Conservation (phyloP, 768 basidiomycete species). For the Tylopilus cervinicoccineus region DNA sequence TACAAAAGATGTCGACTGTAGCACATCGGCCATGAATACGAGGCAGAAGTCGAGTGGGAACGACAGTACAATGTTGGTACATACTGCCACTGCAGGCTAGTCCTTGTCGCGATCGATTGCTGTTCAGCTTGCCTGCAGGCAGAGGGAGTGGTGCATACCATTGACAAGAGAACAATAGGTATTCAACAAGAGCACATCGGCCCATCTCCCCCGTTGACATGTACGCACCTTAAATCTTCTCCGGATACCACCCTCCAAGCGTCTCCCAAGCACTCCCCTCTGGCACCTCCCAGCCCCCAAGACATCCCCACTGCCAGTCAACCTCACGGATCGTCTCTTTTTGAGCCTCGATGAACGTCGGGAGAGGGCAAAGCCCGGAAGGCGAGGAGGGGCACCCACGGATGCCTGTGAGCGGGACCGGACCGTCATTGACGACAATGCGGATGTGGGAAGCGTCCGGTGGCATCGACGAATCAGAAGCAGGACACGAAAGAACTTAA, state of each 20-base stretch:
- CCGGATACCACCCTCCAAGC: constrained; percentile 24
- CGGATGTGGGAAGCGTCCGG: constrained; percentile 56
- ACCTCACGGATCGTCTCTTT: constrained; percentile 58
- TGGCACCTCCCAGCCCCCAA: constrained; percentile 72
- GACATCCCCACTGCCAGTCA: constrained; percentile 75
- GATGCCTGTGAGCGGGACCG: constrained; percentile 75
- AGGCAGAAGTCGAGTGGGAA: too few species aligned
- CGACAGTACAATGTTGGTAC: too few species aligned
- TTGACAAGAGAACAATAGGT: too few species aligned
- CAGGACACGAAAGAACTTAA: constrained; percentile 59
- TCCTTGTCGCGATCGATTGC: too few species aligned
- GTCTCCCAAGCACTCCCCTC: constrained; percentile 68
- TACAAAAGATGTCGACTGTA: too few species aligned
- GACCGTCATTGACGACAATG: constrained; percentile 85
- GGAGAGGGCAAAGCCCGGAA: constrained; percentile 69
- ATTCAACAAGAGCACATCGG: neutral
- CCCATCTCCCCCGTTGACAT: too few species aligned
- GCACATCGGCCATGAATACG: too few species aligned
- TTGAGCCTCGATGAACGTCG: constrained; percentile 67
- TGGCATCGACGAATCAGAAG: neutral
- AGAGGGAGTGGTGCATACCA: too few species aligned
- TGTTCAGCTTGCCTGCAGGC: too few species aligned
- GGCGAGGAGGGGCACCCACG: constrained; percentile 61
- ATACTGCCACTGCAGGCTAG: too few species aligned
- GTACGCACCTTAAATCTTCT: neutral